Evolutionary conservation across 1,139 yeast species (phyloP), one percentile per base, ranked within the genome.

Genomic region (Geotrichum siamense): DNA sequence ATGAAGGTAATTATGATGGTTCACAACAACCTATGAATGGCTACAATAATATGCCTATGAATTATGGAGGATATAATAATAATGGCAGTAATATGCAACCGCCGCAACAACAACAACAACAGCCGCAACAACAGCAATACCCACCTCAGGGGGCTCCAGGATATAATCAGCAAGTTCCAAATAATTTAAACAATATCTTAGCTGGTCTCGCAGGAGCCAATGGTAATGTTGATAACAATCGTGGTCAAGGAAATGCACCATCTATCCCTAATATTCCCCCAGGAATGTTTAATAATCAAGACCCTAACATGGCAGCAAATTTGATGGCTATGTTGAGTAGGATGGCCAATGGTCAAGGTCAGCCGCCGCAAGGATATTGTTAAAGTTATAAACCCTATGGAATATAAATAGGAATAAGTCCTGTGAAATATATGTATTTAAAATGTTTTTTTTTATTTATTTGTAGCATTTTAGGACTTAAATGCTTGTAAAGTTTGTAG

Each of bases 71-170:
- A 36, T 51, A 56, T 32, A 48, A 45, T 45, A 49, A 55, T 41
- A 51, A 53, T 50, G 54, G 65, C 46, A 59, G 64, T 49, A 64
- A 69, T 53, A 65, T 69, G 49, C 56, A 63, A 37, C 61, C 62
- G 50, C 60, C 33, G 39, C 43, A 34, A 22, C 41, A 42, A 26
- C 47, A 39, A 25, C 36, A 23, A 34, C 32, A 31, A n/a, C 26
- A 36, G n/a, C 26, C 32, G 34, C 25, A 40, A 26, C 35, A 31
- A 34, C 32, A 38, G 20, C 31, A 39, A 39, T 34, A 12, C 20
- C 41, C 45, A 30, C 22, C 10, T 5, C 32, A 15, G 28, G 22
- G 20, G 37, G 23, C 30, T 17, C 27, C 25, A 12, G 26, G 32
- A 33, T 35, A 5, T 35, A 16, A 35, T 32, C 23, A 30, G 16